Base-by-base conservation (phyloP, 768 basidiomycete species). In the Leucocoprinus birnbaumii region DNA sequence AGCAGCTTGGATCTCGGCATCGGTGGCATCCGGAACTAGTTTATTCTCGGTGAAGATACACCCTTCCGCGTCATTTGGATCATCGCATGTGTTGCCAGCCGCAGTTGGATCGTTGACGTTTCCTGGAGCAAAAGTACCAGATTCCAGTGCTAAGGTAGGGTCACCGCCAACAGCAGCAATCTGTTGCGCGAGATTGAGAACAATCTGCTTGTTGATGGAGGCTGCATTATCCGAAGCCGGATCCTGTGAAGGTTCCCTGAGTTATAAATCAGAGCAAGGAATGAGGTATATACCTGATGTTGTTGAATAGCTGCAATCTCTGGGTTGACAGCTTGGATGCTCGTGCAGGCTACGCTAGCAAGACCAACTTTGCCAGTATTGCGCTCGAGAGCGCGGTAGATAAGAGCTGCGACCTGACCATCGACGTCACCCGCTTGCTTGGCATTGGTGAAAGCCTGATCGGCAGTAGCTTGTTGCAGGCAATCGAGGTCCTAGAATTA, bases 371-470 rank as follows among this genome's bases (percentile, higher is more conserved):
- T 56, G 3, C 77, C 82, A 18, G 84, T 80, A 68, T 87, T 89
- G 18, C 85, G 76, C 71, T 87, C 86, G 26, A 89, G 66, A 5
- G 85, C 84, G 48, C 84, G 77, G 71, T 71, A 87, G 58, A 83
- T 80, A 60, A 89, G 65, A 3, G 86, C 85, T 56, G 72, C 74
- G 25, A 80, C 77, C 72, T 76, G 74, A 25, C 82, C 83, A 22
- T 76, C 68, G 42, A 85, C 69, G 62, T 86, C 78, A 14, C 77
- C 76, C 2, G 75, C 77, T 11, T 82, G 80, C 66, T 87, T 87
- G 41, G 85, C 85, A 64, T 87, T 87, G 31, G 84, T 84, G 72
- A 87, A 89, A 0, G 86, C 86, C 63, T 82, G 83, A 61, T 86
- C 84, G 44, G 84, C 84, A 5, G 77, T 80, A 0, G 80, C 82